Percentiles rank a stretch among this genome's conserved stretches.
Evolutionary conservation across 768 basidiomycete species (phyloP).

Genomic region (Austroboletus festivus): DNA sequence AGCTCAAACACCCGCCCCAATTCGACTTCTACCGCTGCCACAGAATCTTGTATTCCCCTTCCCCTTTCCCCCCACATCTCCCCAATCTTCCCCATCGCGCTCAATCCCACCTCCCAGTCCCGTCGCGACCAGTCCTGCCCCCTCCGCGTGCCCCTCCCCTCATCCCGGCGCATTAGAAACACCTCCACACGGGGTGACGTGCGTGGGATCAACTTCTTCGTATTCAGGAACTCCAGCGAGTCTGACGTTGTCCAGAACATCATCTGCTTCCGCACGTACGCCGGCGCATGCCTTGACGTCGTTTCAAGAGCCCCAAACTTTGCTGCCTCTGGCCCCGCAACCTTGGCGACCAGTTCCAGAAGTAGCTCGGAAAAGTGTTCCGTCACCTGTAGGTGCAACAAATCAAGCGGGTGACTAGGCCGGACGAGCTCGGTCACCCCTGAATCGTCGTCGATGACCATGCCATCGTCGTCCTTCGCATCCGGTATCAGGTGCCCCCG

Average conservation of each 20-base stretch:
- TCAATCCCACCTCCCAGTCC: conserved; percentile 60
- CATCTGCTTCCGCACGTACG: conserved; percentile 41
- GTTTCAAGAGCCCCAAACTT: conserved; percentile 31
- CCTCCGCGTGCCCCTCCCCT: conserved; percentile 50
- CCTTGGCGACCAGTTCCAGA: conserved; percentile 51
- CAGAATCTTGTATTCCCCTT: conserved; percentile 52
- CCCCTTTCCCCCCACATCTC: conserved; percentile 49
- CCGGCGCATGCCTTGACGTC: conserved; percentile 57
- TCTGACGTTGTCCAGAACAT: conserved; percentile 52
- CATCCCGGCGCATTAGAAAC: conserved; percentile 51
- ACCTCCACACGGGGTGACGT: conserved; percentile 47
- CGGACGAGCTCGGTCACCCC: conserved; percentile 33
- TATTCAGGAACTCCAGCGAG: conserved; percentile 54
- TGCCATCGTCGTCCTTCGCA: conserved; percentile 40
- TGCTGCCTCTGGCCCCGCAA: conserved; percentile 47
- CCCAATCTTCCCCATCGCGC: conserved; percentile 46
- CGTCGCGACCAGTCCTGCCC: conserved; percentile 72
- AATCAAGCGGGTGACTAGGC: conserved; percentile 59
- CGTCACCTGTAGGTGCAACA: conserved; percentile 64
- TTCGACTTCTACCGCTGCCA: conserved; percentile 47
- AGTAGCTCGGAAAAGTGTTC: conserved; percentile 66
- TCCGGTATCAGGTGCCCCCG: conserved; percentile 27
- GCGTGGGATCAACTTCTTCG: conserved; percentile 32
- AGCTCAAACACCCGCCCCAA: conserved; percentile 46
- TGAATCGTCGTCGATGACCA: conserved; percentile 63